Percentiles rank a stretch among this genome's conserved stretches.
phyloP scores from a whole-genome alignment of 2,329 filamentous ascomycete species.

The Tetracladium maxilliforme region DNA sequence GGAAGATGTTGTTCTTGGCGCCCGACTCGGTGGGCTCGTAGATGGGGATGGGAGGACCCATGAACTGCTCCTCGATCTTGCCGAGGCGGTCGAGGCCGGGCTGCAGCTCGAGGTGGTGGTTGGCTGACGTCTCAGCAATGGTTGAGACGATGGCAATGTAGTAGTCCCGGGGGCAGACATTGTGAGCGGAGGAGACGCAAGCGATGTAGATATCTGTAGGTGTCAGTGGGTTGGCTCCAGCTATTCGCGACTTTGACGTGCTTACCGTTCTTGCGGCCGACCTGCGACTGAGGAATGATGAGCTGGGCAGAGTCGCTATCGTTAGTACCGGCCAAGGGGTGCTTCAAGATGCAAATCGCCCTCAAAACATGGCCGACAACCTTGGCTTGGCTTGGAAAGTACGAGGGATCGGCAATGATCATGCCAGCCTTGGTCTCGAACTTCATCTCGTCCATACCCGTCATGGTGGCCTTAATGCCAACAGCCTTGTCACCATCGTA shows the following conservation, averaged over 20 bases:
- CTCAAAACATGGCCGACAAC: conserved; percentile 83
- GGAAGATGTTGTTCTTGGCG: conserved; percentile 79
- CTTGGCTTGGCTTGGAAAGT: conserved; percentile 83
- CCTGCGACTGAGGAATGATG: conserved; percentile 95
- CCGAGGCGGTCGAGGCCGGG: conserved; percentile 86
- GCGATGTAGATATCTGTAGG: conserved; percentile 87
- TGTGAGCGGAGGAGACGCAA: conserved; percentile 88
- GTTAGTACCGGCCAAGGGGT: conserved; percentile 81
- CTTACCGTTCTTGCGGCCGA: conserved; percentile 88
- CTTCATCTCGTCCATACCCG: conserved; percentile 77
- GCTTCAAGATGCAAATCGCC: conserved; percentile 94
- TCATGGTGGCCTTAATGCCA: conserved; percentile 97
- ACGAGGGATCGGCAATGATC: conserved; percentile 91
- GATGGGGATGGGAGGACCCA: conserved; percentile 80
- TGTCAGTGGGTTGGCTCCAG: conserved; percentile 6
- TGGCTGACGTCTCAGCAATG: conserved; percentile 79
- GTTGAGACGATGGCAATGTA: conserved; percentile 98
- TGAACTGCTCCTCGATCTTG: conserved; percentile 91
- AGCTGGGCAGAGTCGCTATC: conserved; percentile 83
- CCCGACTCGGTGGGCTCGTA: conserved; percentile 84
- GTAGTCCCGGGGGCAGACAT: conserved; percentile 97
- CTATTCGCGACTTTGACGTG: conserved; percentile 1
- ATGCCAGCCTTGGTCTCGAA: conserved; percentile 94
- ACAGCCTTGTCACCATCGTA: conserved; percentile 78
- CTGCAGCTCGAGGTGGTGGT: conserved; percentile 92